Conservation (phyloP, 768 basidiomycete species). For the Leucocoprinus leucothites region DNA sequence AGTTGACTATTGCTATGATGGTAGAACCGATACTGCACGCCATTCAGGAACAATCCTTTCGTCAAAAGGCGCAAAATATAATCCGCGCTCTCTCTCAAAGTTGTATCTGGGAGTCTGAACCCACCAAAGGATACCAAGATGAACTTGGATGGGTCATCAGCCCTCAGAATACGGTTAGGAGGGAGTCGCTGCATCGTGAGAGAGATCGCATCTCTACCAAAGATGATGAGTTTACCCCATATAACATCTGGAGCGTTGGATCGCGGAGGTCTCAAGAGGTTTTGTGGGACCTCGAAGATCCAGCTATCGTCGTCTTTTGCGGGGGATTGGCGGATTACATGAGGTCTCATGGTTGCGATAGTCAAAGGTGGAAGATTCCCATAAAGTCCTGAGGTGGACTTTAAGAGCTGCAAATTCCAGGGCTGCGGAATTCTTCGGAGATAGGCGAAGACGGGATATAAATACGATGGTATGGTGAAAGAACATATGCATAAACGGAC, state of each 20-base stretch:
- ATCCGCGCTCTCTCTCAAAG: conserved; percentile 44
- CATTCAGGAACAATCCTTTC: conserved; percentile 54
- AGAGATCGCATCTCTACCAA: conserved; percentile 47
- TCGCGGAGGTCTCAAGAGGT: conserved; percentile 24
- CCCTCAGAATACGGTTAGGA: conserved; percentile 55
- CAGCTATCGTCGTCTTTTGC: conserved; percentile 49
- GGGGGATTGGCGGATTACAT: conserved; percentile 38
- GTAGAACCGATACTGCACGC: conserved; percentile 62
- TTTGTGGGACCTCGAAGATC: conserved; percentile 39
- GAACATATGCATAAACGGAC: neutral
- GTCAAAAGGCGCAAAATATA: conserved; percentile 56
- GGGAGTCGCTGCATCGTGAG: conserved; percentile 48
- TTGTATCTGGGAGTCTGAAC: conserved; percentile 53
- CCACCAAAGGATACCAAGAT: conserved; percentile 38
- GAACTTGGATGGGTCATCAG: conserved; percentile 56
- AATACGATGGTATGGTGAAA: neutral
- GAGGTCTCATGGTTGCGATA: conserved; percentile 29
- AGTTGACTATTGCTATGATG: conserved; percentile 72
- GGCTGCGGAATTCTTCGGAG: conserved; percentile 6
- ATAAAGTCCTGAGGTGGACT: conserved; percentile 1
- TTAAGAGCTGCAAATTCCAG: conserved; percentile 6
- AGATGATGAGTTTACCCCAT: conserved; percentile 49
- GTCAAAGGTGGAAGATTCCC: neutral
- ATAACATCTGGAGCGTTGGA: conserved; percentile 15
- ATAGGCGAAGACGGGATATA: conserved; percentile 2